phyloP scores from a whole-genome alignment of 2,329 filamentous ascomycete genomes.

The Microsporum canis region DNA sequence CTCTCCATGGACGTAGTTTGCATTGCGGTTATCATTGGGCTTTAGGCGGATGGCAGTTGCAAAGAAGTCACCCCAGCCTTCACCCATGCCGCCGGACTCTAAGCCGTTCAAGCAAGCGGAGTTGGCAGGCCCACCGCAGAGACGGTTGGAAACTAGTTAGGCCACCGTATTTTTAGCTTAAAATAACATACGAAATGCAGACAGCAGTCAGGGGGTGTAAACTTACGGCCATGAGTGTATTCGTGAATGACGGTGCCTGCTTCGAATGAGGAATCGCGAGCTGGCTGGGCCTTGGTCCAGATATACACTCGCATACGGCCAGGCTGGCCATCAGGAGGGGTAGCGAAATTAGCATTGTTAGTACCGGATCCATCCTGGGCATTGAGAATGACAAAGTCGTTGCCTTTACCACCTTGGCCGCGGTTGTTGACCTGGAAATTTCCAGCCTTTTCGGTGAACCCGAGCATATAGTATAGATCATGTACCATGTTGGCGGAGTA shows the following conservation, averaged over 20 bases:
- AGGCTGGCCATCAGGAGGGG: constrained; percentile 11
- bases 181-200: no score
- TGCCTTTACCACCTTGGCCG: constrained; percentile 9
- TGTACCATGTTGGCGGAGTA: constrained; percentile 11
- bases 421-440: constrained; percentile 11
- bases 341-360: constrained; percentile 14
- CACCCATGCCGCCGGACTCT: constrained; percentile 13
- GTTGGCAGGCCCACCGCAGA: constrained; percentile 11
- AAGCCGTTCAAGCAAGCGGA: constrained; percentile 9
- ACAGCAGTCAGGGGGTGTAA: neutral
- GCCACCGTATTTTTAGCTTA: neutral
- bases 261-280: constrained; percentile 10
- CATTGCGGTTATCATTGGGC: constrained; percentile 6
- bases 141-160: constrained; percentile 12
- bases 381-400: constrained; percentile 11
- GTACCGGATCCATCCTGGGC: constrained; percentile 12
- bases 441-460: constrained; percentile 12
- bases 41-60: constrained; percentile 11
- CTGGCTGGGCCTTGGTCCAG: constrained; percentile 8
- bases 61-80: constrained; percentile 13
- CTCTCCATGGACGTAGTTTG: constrained; percentile 9
- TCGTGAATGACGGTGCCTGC: constrained; percentile 13
- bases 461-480: constrained; percentile 10
- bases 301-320: constrained; percentile 13
- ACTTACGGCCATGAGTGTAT: constrained; percentile 13